Evolutionary conservation across 106 monocot genomes (phyloP).

Genomic region (Apostasia ramifera): DNA sequence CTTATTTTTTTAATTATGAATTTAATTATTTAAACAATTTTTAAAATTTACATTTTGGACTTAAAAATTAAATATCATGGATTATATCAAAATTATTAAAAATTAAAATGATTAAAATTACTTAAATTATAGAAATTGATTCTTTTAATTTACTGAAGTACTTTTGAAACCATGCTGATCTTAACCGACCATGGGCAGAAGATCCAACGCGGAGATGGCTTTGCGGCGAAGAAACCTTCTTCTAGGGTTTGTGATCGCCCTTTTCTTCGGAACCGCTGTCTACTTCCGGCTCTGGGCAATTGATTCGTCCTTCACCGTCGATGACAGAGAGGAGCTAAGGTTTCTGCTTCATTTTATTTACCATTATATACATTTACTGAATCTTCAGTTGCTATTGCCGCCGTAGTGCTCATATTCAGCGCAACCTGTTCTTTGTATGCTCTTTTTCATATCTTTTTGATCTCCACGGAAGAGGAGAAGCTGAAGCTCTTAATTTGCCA

Average conservation of each 20-base stretch:
- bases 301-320: slow-evolving; percentile 31
- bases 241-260: slow-evolving; percentile 40
- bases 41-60: too few relatives aligned
- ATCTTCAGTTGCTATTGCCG: background rate
- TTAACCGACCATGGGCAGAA: background rate
- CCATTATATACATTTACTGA: background rate
- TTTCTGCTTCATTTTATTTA: background rate
- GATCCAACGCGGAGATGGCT: slow-evolving; percentile 10
- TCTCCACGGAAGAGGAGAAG: too few relatives aligned
- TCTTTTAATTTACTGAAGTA: too few relatives aligned
- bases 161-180: too few relatives aligned
- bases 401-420: background rate
- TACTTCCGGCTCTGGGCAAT: slow-evolving; percentile 59
- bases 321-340: slow-evolving; percentile 61
- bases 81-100: too few relatives aligned
- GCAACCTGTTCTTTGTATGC: background rate
- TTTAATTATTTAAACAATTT: too few relatives aligned
- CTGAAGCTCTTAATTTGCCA: too few relatives aligned
- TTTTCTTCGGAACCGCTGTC: slow-evolving; percentile 45
- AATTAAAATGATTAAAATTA: too few relatives aligned
- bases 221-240: slow-evolving; percentile 19
- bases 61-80: too few relatives aligned
- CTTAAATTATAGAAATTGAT: too few relatives aligned
- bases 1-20: too few relatives aligned
- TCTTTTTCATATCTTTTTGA: too few relatives aligned